phyloP scores from a whole-genome alignment of 768 basidiomycete species.

The Amanita pseudoporphyria region DNA sequence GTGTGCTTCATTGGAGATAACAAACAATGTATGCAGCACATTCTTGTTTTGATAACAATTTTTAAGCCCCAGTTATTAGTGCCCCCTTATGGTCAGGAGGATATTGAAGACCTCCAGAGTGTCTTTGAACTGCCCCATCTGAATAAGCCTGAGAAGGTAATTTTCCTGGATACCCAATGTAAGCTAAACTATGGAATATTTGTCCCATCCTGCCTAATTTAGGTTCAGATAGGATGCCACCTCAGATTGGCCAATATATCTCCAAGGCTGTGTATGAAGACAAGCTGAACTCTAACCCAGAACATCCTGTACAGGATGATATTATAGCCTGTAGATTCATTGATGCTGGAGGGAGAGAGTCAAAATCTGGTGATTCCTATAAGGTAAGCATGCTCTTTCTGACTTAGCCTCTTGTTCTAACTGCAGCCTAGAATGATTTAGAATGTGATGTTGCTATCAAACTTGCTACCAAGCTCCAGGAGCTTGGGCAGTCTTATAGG shows the following conservation, averaged over 20 bases:
- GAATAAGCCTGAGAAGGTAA: conserved; percentile 19
- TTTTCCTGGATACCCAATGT: conserved; percentile 75
- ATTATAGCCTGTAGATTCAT: conserved; percentile 55
- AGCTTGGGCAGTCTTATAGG: conserved; percentile 36
- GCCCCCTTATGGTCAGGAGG: conserved; percentile 72
- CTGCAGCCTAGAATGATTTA: conserved; percentile 38
- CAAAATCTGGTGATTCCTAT: conserved; percentile 22
- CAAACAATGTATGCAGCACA: conserved; percentile 42
- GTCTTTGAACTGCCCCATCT: conserved; percentile 73
- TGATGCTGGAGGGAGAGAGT: conserved; percentile 37
- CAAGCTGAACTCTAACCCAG: conserved; percentile 42
- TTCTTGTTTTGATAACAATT: conserved; percentile 11
- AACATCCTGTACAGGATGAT: conserved; percentile 37
- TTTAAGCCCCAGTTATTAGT: conserved; percentile 32
- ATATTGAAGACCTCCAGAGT: conserved; percentile 53
- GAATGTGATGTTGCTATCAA: conserved; percentile 50
- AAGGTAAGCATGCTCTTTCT: conserved; percentile 20
- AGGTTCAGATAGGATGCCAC: conserved; percentile 70
- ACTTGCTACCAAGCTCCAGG: conserved; percentile 49
- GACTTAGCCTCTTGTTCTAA: not conserved
- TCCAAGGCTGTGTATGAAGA: conserved; percentile 56
- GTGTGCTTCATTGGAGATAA: conserved; percentile 58
- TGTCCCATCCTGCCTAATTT: conserved; percentile 7
- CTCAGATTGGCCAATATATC: conserved; percentile 66
- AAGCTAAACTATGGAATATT: conserved; percentile 16